Evolutionary conservation across 129 eudicot genomes (phyloP).

Genomic region (Rutidosis leptorrhynchoides): DNA sequence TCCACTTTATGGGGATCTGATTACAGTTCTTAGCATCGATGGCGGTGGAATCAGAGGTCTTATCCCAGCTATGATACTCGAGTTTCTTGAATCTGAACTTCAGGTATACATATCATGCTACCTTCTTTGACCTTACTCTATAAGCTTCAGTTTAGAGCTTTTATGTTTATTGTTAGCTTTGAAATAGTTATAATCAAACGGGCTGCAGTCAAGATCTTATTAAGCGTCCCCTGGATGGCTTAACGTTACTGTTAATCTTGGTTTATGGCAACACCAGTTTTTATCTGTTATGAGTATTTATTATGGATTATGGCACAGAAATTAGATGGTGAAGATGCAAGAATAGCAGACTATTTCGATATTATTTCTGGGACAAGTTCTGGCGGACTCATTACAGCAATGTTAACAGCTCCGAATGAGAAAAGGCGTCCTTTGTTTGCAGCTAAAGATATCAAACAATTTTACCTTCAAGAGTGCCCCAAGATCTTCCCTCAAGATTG

Average conservation of each 20-base stretch:
- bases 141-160: not conserved
- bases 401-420: slow-evolving; percentile 18
- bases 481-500: slow-evolving; percentile 24
- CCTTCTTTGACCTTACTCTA: not conserved
- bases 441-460: slow-evolving; percentile 9
- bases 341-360: slow-evolving; percentile 26
- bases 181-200: too few relatives aligned
- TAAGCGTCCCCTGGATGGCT: not conserved
- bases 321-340: slow-evolving; percentile 8
- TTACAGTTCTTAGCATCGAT: slow-evolving; percentile 40
- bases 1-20: slow-evolving; percentile 22
- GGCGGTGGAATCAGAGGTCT: slow-evolving; percentile 44
- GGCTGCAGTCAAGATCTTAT: not conserved
- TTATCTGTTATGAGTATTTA: not conserved
- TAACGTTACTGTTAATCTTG: not conserved
- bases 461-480: slow-evolving; percentile 12
- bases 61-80: slow-evolving; percentile 38
- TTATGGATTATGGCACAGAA: not conserved
- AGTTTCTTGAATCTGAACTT: slow-evolving; percentile 30
- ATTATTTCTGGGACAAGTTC: slow-evolving; percentile 23
- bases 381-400: slow-evolving; percentile 21
- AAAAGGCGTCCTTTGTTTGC: slow-evolving; percentile 15
- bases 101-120: slow-evolving; percentile 18
- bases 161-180: not conserved
- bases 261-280: not conserved